Base-by-base conservation (phyloP, 2,329 filamentous ascomycete species). In the Colletotrichum tanaceti region DNA sequence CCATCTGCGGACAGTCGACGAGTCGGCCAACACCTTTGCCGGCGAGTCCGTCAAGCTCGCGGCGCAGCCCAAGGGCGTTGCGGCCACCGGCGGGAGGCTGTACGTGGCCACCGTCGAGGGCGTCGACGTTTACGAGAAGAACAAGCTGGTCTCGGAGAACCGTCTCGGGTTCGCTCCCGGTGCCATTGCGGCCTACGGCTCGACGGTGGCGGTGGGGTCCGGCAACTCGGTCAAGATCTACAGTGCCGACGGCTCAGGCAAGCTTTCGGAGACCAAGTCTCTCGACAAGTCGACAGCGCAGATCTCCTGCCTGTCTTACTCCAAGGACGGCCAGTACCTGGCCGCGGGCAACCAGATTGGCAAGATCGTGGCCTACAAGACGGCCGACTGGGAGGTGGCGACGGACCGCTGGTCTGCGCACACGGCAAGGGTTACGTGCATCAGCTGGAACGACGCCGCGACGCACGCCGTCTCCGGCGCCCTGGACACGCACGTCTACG, bases 401-500 rank as follows among this genome's bases (percentile, higher is more conserved):
- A 96, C 93, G 9, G 94, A 97, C 79, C 83, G 87, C 58, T 89
- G 87, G 87, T 88, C 86, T 43, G 85, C 87, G 55, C 87, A 89
- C 75, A 89, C 86, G 59, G 86, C 85, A 13, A 83, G 86, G 46
- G 85, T 89, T 22, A 86, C 83, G 41, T 82, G 83, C 72, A 84
- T 89, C 69, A 83, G 90, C 16, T 99, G 96, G 96, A 93, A 94
- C 74, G 83, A 86, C 20, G 87, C 88, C 20, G 92, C 91, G 14
- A 91, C 90, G 24, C 92, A 94, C 76, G 90, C 94, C 3, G 93
- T 89, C 22, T 97, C 92, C 77, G 95, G 94, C 14, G 91, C 89
- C 53, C 82, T 99, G 58, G 96, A 99, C 78, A 98, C 95, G 0
- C 94, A 97, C 75, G 87, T 99, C 22, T 94, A 93, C 77, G 90